These are phyloP conservation scores for Lumnitzera littorea DNA, from an alignment of 345 rosid species.

Conservation along the genomic window DNA sequence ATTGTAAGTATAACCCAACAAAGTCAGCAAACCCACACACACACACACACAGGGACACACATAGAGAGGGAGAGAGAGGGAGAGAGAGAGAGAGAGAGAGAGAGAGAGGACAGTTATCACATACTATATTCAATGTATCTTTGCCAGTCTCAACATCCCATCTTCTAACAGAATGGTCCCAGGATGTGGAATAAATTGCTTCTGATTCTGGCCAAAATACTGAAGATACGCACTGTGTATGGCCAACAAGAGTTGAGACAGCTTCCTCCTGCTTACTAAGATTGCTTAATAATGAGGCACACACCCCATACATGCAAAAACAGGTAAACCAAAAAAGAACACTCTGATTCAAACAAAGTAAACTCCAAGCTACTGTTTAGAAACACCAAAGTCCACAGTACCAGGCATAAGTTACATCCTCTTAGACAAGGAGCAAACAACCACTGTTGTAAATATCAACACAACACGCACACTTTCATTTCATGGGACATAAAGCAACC, in stretches of 20 bases:
- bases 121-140: conserved; percentile 58
- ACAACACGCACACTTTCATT: no score
- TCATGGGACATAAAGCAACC: no score
- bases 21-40: not conserved
- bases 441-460: no score
- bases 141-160: conserved; percentile 93
- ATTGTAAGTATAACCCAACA: not conserved
- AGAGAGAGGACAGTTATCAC: conserved; percentile 16
- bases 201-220: conserved; percentile 78
- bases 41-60: no score
- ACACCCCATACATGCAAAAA: conserved; percentile 1
- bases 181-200: conserved; percentile 75
- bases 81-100: not conserved
- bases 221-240: conserved; percentile 77
- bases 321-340: not conserved
- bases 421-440: no score
- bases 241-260: conserved; percentile 73
- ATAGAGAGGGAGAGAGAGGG: no score
- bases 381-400: no score
- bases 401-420: no score
- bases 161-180: conserved; percentile 86
- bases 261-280: conserved; percentile 59
- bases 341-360: no score
- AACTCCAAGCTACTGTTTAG: no score
- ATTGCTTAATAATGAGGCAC: conserved; percentile 1